Conservation (phyloP, 2,329 filamentous ascomycete genomes). For the Ophiocordyceps unilateralis region DNA sequence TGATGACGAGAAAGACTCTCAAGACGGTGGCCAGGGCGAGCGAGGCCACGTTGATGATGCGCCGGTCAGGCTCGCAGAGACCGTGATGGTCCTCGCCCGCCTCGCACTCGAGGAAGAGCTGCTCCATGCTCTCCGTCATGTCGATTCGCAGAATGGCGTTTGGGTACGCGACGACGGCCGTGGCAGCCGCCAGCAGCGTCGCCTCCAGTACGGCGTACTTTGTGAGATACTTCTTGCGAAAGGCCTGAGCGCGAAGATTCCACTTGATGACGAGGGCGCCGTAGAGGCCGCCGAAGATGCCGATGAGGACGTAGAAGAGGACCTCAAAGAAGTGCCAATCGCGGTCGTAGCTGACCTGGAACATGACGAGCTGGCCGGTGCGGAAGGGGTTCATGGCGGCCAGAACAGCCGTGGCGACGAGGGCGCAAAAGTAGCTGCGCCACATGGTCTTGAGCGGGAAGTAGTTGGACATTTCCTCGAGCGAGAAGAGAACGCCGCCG, state of each 20-base stretch:
- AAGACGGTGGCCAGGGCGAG: conserved; percentile 65
- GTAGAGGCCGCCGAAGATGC: conserved; percentile 85
- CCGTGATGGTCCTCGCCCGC: conserved; percentile 76
- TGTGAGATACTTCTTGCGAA: conserved; percentile 80
- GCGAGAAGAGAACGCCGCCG: conserved; percentile 85
- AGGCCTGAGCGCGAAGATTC: conserved; percentile 81
- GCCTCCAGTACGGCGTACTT: conserved; percentile 77
- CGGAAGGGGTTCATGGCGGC: conserved; percentile 95
- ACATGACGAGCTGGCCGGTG: conserved; percentile 97
- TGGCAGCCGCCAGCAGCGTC: conserved; percentile 63
- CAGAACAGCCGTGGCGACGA: conserved; percentile 84
- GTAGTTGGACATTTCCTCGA: conserved; percentile 95
- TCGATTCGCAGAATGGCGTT: conserved; percentile 92
- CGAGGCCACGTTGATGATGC: conserved; percentile 63
- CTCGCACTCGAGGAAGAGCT: conserved; percentile 86
- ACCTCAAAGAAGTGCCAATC: conserved; percentile 97
- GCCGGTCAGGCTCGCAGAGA: conserved; percentile 64
- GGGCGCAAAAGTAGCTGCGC: conserved; percentile 93
- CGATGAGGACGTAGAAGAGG: conserved; percentile 79
- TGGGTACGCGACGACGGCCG: conserved; percentile 87
- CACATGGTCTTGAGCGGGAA: conserved; percentile 96
- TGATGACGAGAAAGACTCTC: conserved; percentile 70
- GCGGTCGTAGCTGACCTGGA: conserved; percentile 88
- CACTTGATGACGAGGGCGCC: conserved; percentile 96
- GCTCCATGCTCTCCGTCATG: conserved; percentile 99